Evolutionary conservation across 1,284 basidiomycete species (phyloP).

Genomic region (Neotropicomus parvogracilis): DNA sequence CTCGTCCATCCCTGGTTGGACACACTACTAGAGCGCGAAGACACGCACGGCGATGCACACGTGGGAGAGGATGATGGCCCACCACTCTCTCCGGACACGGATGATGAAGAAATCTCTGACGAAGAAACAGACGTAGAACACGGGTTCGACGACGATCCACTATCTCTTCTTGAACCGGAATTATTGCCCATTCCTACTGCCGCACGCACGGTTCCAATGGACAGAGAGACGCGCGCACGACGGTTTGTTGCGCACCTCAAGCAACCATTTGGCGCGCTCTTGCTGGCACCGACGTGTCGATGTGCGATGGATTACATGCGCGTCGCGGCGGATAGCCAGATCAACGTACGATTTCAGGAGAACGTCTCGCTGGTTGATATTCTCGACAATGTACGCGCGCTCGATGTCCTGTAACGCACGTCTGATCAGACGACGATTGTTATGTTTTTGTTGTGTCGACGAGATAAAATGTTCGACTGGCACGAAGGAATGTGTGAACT

Average conservation of each 20-base stretch:
- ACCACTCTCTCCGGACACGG: neutral
- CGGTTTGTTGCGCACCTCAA: neutral
- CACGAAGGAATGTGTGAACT: too few relatives aligned
- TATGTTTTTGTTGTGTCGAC: too few relatives aligned
- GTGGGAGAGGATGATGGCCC: neutral
- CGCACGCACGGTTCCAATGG: neutral
- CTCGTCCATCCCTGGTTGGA: too few relatives aligned
- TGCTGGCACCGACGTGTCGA: neutral
- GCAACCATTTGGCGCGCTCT: neutral
- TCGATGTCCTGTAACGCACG: neutral
- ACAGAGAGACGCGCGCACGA: neutral
- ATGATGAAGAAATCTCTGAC: neutral
- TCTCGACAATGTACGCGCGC: neutral
- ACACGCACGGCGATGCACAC: too few relatives aligned
- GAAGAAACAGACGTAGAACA: neutral
- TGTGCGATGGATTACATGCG: neutral
- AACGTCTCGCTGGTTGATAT: too few relatives aligned
- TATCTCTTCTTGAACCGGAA: neutral
- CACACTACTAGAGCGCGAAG: neutral
- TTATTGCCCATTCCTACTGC: neutral
- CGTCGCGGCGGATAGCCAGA: too few relatives aligned
- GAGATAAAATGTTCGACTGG: too few relatives aligned
- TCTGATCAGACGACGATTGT: too few relatives aligned
- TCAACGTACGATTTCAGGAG: too few relatives aligned
- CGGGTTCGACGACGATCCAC: too few relatives aligned